A percentile compares a stretch with the other conserved stretches of the same genome.
These are phyloP conservation scores for Comarum palustre DNA, from an alignment of 306 rosid species.

Conservation along the genomic window DNA sequence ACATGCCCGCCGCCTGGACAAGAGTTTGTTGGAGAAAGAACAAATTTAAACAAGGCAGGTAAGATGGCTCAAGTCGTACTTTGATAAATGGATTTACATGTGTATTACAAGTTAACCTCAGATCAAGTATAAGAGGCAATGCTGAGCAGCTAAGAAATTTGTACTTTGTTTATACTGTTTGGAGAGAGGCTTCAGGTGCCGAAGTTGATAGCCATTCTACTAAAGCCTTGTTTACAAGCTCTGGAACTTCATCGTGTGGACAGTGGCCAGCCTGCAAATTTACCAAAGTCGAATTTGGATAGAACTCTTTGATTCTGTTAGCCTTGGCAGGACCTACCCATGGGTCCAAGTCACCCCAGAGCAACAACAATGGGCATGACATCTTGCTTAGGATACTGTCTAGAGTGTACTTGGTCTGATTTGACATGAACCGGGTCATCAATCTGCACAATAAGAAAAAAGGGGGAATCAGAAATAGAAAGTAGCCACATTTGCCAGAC, in stretches of 20 bases:
- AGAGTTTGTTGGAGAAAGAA: not conserved
- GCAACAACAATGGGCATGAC: conserved; percentile 74
- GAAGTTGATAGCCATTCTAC: conserved; percentile 67
- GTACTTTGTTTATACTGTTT: conserved; percentile 33
- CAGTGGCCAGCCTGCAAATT: conserved; percentile 90
- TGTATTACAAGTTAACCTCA: conserved; percentile 12
- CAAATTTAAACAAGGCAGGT: not conserved
- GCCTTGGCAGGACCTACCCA: conserved; percentile 97
- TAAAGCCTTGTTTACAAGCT: conserved; percentile 69
- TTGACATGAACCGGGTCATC: conserved; percentile 81
- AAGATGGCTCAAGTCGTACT: not conserved
- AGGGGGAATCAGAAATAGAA: not conserved
- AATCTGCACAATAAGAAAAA: conserved; percentile 47
- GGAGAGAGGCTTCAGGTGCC: conserved; percentile 46
- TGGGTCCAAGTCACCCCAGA: conserved; percentile 96
- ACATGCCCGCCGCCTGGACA: not conserved
- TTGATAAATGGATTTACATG: conserved; percentile 19
- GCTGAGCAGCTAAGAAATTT: conserved; percentile 8
- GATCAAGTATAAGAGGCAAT: not conserved
- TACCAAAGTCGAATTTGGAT: conserved; percentile 69
- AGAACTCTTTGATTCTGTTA: conserved; percentile 62
- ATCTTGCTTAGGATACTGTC: conserved; percentile 62
- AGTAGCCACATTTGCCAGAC: conserved; percentile 4
- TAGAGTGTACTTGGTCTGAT: conserved; percentile 72
- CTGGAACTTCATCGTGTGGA: conserved; percentile 87